Conservation (phyloP, 2,329 filamentous ascomycete genomes). For the Beauveria caledonica region DNA sequence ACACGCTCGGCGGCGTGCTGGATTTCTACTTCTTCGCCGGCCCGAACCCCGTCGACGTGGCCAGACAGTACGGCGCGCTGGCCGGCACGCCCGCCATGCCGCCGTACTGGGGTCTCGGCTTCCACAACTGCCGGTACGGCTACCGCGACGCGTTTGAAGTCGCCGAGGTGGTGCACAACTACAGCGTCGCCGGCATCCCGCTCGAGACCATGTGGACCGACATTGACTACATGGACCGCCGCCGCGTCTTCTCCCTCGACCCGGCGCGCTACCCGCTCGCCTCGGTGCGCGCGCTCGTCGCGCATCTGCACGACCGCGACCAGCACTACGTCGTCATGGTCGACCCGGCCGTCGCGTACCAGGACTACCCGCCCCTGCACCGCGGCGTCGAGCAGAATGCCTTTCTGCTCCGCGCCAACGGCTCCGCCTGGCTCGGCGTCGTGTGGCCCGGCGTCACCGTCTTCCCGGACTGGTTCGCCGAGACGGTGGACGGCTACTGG, state of each 20-base stretch:
- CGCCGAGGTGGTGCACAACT: slow-evolving; percentile 58
- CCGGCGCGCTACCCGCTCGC: slow-evolving; percentile 52
- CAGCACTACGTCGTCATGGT: slow-evolving; percentile 74
- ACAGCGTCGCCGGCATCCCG: slow-evolving; percentile 55
- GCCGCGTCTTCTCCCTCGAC: slow-evolving; percentile 52
- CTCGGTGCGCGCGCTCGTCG: slow-evolving; percentile 56
- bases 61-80: slow-evolving; percentile 59
- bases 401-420: slow-evolving; percentile 43
- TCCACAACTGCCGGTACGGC: slow-evolving; percentile 68
- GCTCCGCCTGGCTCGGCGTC: slow-evolving; percentile 49
- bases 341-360: slow-evolving; percentile 58
- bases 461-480: slow-evolving; percentile 70
- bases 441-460: slow-evolving; percentile 71
- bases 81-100: slow-evolving; percentile 69
- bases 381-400: slow-evolving; percentile 35
- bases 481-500: slow-evolving; percentile 56
- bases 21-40: slow-evolving; percentile 79
- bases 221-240: slow-evolving; percentile 30
- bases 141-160: slow-evolving; percentile 63
- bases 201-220: slow-evolving; percentile 47
- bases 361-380: slow-evolving; percentile 37
- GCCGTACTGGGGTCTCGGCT: slow-evolving; percentile 75
- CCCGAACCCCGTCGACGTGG: slow-evolving; percentile 59
- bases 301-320: slow-evolving; percentile 55
- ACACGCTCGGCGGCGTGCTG: slow-evolving; percentile 67